Evolutionary conservation across 164 flowering plant genomes (phyloP), one percentile per base, ranked within the genome.

Genomic region (Stephania yunnanensis): DNA sequence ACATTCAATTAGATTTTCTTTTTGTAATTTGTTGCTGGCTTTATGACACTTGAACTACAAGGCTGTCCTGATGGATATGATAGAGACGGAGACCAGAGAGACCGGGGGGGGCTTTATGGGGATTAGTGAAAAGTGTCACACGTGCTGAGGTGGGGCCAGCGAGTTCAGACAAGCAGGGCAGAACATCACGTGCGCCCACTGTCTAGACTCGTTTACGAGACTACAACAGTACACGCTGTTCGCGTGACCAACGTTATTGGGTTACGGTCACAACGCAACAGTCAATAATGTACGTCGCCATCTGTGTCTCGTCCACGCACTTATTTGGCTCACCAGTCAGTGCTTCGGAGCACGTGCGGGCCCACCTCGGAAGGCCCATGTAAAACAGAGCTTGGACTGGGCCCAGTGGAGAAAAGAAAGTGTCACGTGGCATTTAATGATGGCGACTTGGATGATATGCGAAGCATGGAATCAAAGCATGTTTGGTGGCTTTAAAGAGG

Each of bases 81-180:
- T 8, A 3, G 53, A 48, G 53, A 48, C 53, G 2, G 13, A 12
- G 13, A 48, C 4, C 53, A 8, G 4, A 48, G 53, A 48, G 53
- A 48, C 13, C 13, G 6, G 55, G 3, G 55, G 2, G 12, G 15
- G 64, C 25, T 61, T n/a, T 61, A 61, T 61, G 20, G 66, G 66
- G 66, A 61, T 69, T 5, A 8, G 46, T 17, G 20, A 2, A 69
- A 1, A 9, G 53, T 52, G 53, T 30, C 72, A 67, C 71, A 75
- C 55, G 64, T 48, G 63, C 58, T 61, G 22, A 61, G 66, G 22
- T 61, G 66, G 50, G 31, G 31, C 20, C 58, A 12, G 13, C 9
- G 72, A 8, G 58, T 10, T 8, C 42, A 66, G 71, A 69, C 71
- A 69, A 42, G 71, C 20, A 69, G 71, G n/a, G 71, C 71, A 69